Evolutionary conservation across 257 asterid genomes (phyloP), one percentile per base, ranked within the genome.

Genomic region (Capsicum rhomboideum): DNA sequence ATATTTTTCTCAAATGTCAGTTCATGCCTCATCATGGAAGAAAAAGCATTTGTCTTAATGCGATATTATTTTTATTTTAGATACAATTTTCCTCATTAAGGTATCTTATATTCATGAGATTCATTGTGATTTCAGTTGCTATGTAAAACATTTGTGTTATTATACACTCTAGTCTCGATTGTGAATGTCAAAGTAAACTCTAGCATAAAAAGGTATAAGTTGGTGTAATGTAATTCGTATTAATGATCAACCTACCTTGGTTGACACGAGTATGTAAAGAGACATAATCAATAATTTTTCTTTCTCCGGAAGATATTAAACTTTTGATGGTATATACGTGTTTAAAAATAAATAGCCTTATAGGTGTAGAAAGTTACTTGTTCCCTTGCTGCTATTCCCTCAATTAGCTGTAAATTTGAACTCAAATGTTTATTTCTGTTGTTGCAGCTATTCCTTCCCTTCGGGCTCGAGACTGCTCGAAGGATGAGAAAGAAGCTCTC

Each of bases 401-500:
- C 26, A 26, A 26, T 75, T 49, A 75, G 61, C 81, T 26, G 6
- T 75, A 14, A 26, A 26, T 26, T 26, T 53, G 16, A 26, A 49
- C 28, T 77, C 54, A 56, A 26, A 59, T 52, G 67, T 59, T 10
- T 18, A 21, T 54, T 40, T 64, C 75, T 88, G 34, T 44, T 88
- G 34, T 85, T 88, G 86, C 93, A 94, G 98, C 99, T 82, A 92
- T 96, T 78, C 99, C 99, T 83, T 96, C 99, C 23, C 98, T 94
- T 71, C 97, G 99, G 80, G 98, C 98, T 1, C 93, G 98, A 69
- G 99, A 93, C 86, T 96, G 99, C 93, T 94, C 99, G 2, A 96
- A 96, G 90, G 92, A 93, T 61, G 99, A 96, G 92, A 96, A 96
- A 85, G 99, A 96, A 89, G 99, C 98, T 59, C 95, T 96, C 82